A percentile compares a stretch with the other conserved stretches of the same genome.
Conservation (phyloP, 306 rosid genomes). For the Citrullus mucosospermus region DNA sequence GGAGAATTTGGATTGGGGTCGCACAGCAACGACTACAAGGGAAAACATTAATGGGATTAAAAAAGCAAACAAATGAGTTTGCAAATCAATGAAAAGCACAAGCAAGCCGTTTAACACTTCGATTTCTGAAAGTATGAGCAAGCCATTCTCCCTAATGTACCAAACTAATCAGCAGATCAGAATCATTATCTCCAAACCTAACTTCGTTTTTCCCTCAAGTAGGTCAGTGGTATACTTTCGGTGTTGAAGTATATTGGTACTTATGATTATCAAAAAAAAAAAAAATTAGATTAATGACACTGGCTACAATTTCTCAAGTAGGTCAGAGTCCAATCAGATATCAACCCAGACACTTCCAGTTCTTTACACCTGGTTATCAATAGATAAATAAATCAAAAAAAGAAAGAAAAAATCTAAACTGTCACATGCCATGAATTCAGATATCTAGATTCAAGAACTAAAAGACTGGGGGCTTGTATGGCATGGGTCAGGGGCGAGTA, state of each 20-base stretch:
- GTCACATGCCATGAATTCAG: background rate
- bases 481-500: background rate
- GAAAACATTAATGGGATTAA: background rate
- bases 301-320: background rate
- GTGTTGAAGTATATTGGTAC: background rate
- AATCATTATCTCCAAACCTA: background rate
- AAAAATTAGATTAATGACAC: no score
- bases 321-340: background rate
- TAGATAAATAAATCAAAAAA: background rate
- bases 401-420: background rate
- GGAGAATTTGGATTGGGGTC: constrained; percentile 99
- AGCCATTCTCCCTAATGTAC: background rate
- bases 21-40: constrained; percentile 83
- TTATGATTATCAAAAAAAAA: background rate
- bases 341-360: background rate
- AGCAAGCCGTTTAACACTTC: background rate
- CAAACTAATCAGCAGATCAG: background rate
- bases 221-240: background rate
- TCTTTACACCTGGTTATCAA: background rate
- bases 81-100: background rate
- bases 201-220: background rate
- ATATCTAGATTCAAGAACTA: background rate
- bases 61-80: background rate
- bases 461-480: background rate
- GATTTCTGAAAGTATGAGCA: background rate